These are phyloP conservation scores for Leptomonas pyrrhocoris DNA, from an alignment of 208 protist genomes.

Conservation along the genomic window DNA sequence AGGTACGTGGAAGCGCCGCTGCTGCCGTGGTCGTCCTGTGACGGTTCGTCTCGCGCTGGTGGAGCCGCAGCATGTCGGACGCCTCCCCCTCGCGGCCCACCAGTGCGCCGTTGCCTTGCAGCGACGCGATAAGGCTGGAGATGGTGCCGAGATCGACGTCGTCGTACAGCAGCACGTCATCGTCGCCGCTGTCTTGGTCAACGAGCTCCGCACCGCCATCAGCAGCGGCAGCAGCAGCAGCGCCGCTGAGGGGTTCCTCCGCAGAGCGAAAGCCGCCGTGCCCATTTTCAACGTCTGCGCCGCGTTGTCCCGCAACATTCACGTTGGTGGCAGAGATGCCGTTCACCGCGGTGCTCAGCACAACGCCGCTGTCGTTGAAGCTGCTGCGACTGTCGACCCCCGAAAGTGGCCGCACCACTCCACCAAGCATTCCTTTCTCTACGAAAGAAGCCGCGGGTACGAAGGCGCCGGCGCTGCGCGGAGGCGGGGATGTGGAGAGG, in stretches of 20 bases:
- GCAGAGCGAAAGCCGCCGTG: neutral
- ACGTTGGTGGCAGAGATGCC: neutral
- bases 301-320: neutral
- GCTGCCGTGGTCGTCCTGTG: neutral
- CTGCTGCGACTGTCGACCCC: conserved; percentile 10
- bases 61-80: neutral
- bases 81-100: neutral
- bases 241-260: neutral
- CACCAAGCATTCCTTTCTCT: conserved; percentile 7
- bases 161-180: conserved; percentile 20
- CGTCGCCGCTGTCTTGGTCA: neutral
- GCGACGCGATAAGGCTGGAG: conserved; percentile 32
- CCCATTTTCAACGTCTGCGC: neutral
- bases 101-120: conserved; percentile 10
- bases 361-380: conserved; percentile 3
- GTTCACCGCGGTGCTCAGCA: conserved; percentile 10
- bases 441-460: neutral
- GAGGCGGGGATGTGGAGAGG: conserved; percentile 2
- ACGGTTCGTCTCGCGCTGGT: neutral
- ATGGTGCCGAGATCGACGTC: conserved; percentile 33
- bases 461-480: conserved; percentile 7
- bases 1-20: neutral
- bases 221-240: neutral
- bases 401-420: conserved; percentile 4
- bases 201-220: neutral